Percentiles rank a stretch among this genome's conserved stretches.
Evolutionary conservation across 345 rosid species (phyloP).

Genomic region (Salix brachista): DNA sequence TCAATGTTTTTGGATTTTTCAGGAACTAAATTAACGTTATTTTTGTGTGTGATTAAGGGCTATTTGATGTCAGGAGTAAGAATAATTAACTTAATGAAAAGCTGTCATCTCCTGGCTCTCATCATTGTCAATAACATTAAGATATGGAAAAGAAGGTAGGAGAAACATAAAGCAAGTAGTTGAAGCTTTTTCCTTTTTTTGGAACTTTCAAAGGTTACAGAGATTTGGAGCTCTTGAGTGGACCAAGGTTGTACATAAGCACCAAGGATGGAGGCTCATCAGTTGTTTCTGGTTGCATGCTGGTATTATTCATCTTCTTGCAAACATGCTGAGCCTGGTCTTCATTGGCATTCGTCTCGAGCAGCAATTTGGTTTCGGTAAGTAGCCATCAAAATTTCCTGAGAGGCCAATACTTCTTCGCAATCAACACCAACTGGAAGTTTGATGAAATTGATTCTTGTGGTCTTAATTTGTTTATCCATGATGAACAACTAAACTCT

Average conservation of each 20-base stretch:
- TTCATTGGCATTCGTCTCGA: constrained; percentile 28
- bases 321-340: constrained; percentile 27
- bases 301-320: constrained; percentile 27
- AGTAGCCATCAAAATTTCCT: not conserved
- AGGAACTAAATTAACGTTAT: not conserved
- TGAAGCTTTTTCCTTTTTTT: not conserved
- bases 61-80: not conserved
- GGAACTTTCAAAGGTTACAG: constrained; percentile 11
- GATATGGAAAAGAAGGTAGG: not conserved
- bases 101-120: not conserved
- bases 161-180: not conserved
- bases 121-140: not conserved
- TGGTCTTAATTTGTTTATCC: not conserved
- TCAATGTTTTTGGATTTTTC: too few relatives aligned
- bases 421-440: not conserved
- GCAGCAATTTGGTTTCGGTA: constrained; percentile 33
- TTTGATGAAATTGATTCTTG: not conserved
- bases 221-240: constrained; percentile 24
- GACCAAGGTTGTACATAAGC: constrained; percentile 12
- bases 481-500: not conserved
- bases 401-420: not conserved
- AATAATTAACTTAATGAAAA: not conserved
- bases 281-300: constrained; percentile 33
- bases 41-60: not conserved
- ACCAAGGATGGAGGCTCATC: constrained; percentile 30